Percentiles rank a stretch among this genome's conserved stretches.
Evolutionary conservation across 2,329 filamentous ascomycete species (phyloP).

Genomic region (Hirsutella rhossiliensis): DNA sequence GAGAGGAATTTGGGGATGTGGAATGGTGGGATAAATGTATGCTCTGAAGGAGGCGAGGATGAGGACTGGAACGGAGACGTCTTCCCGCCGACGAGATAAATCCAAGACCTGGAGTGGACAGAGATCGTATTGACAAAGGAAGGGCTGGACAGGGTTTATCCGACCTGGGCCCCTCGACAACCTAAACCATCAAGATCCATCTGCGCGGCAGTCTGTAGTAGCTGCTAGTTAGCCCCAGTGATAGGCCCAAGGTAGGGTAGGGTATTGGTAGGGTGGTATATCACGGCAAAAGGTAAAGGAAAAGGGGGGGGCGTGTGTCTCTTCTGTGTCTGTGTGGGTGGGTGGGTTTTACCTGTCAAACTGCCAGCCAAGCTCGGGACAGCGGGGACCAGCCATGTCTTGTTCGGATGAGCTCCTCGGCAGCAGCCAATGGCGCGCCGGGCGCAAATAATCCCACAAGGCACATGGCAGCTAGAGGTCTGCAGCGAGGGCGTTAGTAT

Average conservation of each 20-base stretch:
- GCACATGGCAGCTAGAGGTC: slow-evolving; percentile 23
- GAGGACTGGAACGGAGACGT: slow-evolving; percentile 25
- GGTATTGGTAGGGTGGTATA: neutral
- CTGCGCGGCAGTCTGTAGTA: slow-evolving; percentile 3
- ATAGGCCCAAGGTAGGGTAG: neutral
- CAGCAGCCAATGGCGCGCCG: slow-evolving; percentile 14
- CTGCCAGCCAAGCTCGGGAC: neutral
- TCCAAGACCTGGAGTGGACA: slow-evolving; percentile 25
- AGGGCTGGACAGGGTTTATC: slow-evolving; percentile 12
- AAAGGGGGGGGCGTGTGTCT: neutral
- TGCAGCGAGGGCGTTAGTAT: slow-evolving; percentile 21
- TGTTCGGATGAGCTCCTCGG: neutral
- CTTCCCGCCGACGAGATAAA: slow-evolving; percentile 20
- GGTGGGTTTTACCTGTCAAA: neutral
- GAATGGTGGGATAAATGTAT: slow-evolving; percentile 31
- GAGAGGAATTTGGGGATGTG: slow-evolving; percentile 30
- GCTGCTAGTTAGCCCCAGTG: neutral
- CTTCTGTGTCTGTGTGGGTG: slow-evolving; percentile 1
- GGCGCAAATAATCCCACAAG: slow-evolving; percentile 11
- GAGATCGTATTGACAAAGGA: slow-evolving; percentile 23
- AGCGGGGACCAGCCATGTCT: neutral
- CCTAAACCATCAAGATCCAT: slow-evolving; percentile 21
- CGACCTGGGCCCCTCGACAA: slow-evolving; percentile 10
- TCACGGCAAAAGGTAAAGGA: neutral
- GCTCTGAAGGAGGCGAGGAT: slow-evolving; percentile 18